A percentile compares a stretch with the other conserved stretches of the same genome.
These are phyloP conservation scores for Dactylonectria macrodidyma DNA, from an alignment of 2,329 filamentous ascomycete genomes.

Conservation along the genomic window DNA sequence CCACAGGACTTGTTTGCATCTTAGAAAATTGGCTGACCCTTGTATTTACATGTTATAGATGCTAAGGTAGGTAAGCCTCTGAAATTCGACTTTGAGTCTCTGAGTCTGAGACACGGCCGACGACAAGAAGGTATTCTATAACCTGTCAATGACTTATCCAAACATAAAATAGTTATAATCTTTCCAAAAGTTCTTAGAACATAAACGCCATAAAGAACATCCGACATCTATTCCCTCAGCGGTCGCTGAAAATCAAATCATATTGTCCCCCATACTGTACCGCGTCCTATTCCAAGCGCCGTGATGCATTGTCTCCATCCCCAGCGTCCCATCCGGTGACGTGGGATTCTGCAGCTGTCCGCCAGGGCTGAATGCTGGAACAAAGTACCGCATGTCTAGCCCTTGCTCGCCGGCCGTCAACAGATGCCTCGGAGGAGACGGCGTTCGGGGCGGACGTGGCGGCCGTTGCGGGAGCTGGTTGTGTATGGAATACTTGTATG, in stretches of 20 bases:
- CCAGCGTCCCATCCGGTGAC: constrained; percentile 23
- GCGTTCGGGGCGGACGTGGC: constrained; percentile 9
- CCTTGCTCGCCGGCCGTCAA: constrained; percentile 7
- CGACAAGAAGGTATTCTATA: neutral
- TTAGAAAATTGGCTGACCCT: neutral
- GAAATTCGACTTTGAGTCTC: too few relatives aligned
- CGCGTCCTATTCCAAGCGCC: constrained; percentile 29
- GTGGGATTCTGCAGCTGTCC: constrained; percentile 35
- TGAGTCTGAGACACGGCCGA: neutral
- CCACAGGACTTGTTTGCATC: neutral
- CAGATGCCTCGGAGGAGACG: constrained; percentile 9
- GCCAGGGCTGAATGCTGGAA: constrained; percentile 34
- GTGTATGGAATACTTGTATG: constrained; percentile 23
- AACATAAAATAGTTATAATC: neutral
- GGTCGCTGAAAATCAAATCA: constrained; percentile 32
- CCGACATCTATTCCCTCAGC: neutral
- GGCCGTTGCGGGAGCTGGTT: constrained; percentile 1
- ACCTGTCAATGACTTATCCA: neutral
- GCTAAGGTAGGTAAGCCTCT: neutral
- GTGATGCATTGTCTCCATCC: constrained; percentile 28
- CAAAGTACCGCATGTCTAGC: constrained; percentile 39
- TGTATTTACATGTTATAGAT: neutral
- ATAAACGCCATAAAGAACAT: neutral
- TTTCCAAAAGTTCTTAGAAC: neutral
- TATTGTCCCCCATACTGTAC: constrained; percentile 37